Evolutionary conservation across 1,284 basidiomycete genomes (phyloP).

Genomic region (Rugosomyces carneus): DNA sequence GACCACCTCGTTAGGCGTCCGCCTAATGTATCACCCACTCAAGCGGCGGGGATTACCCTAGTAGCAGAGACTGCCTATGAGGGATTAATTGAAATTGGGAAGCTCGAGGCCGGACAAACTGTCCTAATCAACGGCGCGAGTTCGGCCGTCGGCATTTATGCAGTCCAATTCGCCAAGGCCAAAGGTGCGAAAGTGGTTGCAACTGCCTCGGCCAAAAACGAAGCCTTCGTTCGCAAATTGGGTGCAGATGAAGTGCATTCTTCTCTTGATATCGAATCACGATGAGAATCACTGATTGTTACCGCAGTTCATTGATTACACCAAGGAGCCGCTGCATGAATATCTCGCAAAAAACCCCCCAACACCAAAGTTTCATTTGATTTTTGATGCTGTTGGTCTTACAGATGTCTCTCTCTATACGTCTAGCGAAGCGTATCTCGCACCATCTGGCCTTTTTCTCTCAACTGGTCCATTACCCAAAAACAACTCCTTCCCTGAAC

Average conservation of each 20-base stretch:
- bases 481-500: constrained; percentile 17
- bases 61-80: constrained; percentile 53
- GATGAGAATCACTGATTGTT: constrained; percentile 2
- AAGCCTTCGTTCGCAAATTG: constrained; percentile 29
- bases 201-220: constrained; percentile 49
- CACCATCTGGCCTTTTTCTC: constrained; percentile 39
- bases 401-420: constrained; percentile 33
- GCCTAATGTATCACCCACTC: constrained; percentile 35
- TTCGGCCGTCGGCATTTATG: constrained; percentile 55
- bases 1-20: constrained; percentile 41
- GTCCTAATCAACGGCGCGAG: constrained; percentile 66
- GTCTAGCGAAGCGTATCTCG: constrained; percentile 37
- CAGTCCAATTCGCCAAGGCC: constrained; percentile 60
- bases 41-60: constrained; percentile 55
- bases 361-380: constrained; percentile 34
- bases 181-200: constrained; percentile 50
- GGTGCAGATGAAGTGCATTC: constrained; percentile 37
- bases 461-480: constrained; percentile 36
- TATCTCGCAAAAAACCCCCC: constrained; percentile 33
- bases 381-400: constrained; percentile 37
- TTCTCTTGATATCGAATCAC: neutral
- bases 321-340: constrained; percentile 36
- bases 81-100: constrained; percentile 35
- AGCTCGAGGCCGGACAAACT: constrained; percentile 39
- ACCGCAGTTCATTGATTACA: constrained; percentile 53